Conservation (phyloP, 352 stramenopile genomes). For the Pythium phragmiticola region DNA sequence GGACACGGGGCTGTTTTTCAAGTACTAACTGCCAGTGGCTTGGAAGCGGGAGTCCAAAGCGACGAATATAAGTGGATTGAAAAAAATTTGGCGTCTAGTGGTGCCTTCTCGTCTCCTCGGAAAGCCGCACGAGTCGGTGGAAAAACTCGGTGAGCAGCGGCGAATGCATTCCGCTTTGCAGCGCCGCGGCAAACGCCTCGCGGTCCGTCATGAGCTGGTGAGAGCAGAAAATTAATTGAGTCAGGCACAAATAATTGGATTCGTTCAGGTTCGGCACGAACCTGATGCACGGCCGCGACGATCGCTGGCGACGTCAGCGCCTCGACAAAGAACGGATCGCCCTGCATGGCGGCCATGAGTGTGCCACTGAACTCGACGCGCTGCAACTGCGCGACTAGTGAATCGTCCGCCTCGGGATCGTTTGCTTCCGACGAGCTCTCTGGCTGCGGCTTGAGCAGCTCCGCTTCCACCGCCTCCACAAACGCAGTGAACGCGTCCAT, state of each 20-base stretch:
- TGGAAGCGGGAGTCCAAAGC: not conserved
- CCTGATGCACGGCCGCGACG: slow-evolving; percentile 66
- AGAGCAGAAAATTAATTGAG: not conserved
- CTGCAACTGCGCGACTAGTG: slow-evolving; percentile 41
- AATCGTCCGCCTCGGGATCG: not conserved
- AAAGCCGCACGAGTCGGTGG: slow-evolving; percentile 60
- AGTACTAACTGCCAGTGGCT: slow-evolving; percentile 63
- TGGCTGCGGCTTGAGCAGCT: not conserved
- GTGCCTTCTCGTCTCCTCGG: slow-evolving; percentile 23
- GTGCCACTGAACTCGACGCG: slow-evolving; percentile 44
- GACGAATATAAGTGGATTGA: not conserved
- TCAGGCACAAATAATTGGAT: not conserved
- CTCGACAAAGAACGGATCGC: slow-evolving; percentile 54
- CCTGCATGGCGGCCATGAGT: slow-evolving; percentile 60
- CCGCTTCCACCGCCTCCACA: slow-evolving; percentile 21
- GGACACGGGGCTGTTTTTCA: slow-evolving; percentile 86
- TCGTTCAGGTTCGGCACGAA: slow-evolving; percentile 5
- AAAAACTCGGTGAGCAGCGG: slow-evolving; percentile 55
- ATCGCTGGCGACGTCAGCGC: slow-evolving; percentile 49
- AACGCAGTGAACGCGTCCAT: slow-evolving; percentile 35
- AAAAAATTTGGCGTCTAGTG: not conserved
- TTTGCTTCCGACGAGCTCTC: not conserved
- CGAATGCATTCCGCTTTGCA: slow-evolving; percentile 27
- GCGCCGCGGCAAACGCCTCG: slow-evolving; percentile 36
- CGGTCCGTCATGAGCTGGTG: slow-evolving; percentile 57